Percentiles rank a stretch among this genome's conserved stretches.
Evolutionary conservation across 2,329 filamentous ascomycete species (phyloP).

Genomic region (Fusarium fujikuroi): DNA sequence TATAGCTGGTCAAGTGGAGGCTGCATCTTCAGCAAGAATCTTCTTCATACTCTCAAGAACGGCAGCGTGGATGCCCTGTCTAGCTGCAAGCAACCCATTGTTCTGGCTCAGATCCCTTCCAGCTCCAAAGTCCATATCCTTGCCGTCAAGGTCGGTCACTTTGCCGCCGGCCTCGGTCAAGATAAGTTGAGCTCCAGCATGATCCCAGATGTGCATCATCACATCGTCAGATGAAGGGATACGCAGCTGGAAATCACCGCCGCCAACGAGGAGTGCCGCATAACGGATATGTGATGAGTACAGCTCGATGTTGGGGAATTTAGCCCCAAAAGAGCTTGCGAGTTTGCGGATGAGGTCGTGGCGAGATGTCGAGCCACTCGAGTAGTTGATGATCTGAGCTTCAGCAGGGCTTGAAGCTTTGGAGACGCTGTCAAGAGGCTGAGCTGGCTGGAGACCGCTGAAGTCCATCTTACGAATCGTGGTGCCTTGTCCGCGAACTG

Average conservation of each 20-base stretch:
- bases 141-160: conserved; percentile 60
- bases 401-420: conserved; percentile 30
- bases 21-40: conserved; percentile 29
- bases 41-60: conserved; percentile 51
- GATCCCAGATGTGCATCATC: conserved; percentile 59
- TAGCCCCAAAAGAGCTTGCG: conserved; percentile 45
- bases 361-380: conserved; percentile 45
- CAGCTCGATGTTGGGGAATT: conserved; percentile 52
- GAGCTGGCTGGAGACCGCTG: conserved; percentile 29
- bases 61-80: conserved; percentile 53
- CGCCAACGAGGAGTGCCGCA: conserved; percentile 51
- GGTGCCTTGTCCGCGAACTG: conserved; percentile 48
- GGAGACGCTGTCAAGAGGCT: conserved; percentile 36
- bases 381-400: conserved; percentile 51
- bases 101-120: conserved; percentile 50
- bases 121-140: conserved; percentile 50
- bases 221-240: conserved; percentile 38
- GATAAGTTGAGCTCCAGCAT: conserved; percentile 67
- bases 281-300: conserved; percentile 56
- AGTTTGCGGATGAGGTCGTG: conserved; percentile 48
- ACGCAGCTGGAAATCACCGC: conserved; percentile 50
- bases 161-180: conserved; percentile 65
- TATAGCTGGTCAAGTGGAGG: conserved; percentile 3
- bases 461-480: conserved; percentile 42
- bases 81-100: conserved; percentile 56